Conservation (phyloP, 331 rosid genomes). For the Quercus tomentella region DNA sequence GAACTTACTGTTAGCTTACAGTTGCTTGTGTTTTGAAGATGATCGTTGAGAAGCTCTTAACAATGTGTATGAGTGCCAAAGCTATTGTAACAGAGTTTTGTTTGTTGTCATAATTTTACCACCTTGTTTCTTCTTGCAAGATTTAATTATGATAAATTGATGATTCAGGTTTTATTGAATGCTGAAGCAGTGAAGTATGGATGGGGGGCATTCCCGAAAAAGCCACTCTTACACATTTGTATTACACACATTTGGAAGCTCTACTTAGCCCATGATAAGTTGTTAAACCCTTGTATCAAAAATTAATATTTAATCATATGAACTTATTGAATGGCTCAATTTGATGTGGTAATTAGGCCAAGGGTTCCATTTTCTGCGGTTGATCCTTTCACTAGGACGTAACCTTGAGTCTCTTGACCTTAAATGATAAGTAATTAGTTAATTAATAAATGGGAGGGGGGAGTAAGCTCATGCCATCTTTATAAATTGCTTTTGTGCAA, state of each 20-base stretch:
- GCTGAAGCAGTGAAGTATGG: neutral
- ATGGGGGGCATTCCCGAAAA: neutral
- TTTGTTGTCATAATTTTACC: neutral
- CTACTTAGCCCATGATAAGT: too few species aligned
- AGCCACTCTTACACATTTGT: neutral
- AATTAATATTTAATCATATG: too few species aligned
- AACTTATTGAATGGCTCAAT: neutral
- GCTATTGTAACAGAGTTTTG: neutral
- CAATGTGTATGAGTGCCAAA: neutral
- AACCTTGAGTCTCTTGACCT: too few species aligned
- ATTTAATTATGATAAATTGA: neutral
- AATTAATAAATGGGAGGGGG: too few species aligned
- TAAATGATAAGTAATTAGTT: too few species aligned
- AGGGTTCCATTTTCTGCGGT: neutral
- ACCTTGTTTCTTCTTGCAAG: neutral
- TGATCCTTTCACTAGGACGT: neutral
- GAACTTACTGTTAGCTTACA: neutral
- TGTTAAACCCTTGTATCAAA: too few species aligned
- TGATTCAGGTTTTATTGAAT: neutral
- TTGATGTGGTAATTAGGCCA: neutral
- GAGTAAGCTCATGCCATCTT: too few species aligned
- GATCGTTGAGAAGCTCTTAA: too few species aligned
- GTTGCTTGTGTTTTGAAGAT: too few species aligned
- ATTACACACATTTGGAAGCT: neutral
- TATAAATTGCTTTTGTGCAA: too few species aligned